Evolutionary conservation across 768 basidiomycete genomes (phyloP).

Genomic region (Kwoniella sp.): DNA sequence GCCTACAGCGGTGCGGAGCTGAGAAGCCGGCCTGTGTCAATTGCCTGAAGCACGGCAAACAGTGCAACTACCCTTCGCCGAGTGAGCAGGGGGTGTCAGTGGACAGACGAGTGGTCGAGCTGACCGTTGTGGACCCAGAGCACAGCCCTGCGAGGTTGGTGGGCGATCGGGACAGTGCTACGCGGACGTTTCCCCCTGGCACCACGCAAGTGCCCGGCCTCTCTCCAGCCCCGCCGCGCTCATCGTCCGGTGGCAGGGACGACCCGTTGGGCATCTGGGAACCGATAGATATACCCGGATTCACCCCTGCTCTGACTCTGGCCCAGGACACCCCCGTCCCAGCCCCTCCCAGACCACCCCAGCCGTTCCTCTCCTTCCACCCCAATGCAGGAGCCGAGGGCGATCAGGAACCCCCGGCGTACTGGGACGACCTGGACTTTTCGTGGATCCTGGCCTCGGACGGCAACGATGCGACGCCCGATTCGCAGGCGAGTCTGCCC

Average conservation of each 20-base stretch:
- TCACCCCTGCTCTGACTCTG: not conserved
- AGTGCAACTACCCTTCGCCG: slow-evolving; percentile 2
- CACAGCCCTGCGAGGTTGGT: not conserved
- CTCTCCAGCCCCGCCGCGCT: not conserved
- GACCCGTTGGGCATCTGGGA: not conserved
- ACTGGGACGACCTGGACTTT: slow-evolving; percentile 1
- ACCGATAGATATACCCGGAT: not conserved
- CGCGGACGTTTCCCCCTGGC: not conserved
- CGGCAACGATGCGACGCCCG: too few species aligned
- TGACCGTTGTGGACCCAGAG: not conserved
- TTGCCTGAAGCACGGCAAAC: slow-evolving; percentile 4
- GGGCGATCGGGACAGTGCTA: not conserved
- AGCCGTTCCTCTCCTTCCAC: slow-evolving; percentile 2
- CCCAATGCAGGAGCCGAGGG: not conserved
- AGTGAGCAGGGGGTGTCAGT: not conserved
- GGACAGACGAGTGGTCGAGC: not conserved
- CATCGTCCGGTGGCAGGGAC: not conserved
- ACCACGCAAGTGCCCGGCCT: not conserved
- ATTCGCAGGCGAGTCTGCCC: not conserved
- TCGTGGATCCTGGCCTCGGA: slow-evolving; percentile 12
- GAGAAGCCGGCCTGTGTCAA: slow-evolving; percentile 5
- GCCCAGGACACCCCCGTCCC: not conserved
- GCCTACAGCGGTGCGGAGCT: slow-evolving; percentile 1
- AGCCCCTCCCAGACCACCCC: not conserved
- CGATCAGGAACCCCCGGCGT: not conserved